Conservation (phyloP, 2,329 filamentous ascomycete species). For the Phyllosticta citriasiana region DNA sequence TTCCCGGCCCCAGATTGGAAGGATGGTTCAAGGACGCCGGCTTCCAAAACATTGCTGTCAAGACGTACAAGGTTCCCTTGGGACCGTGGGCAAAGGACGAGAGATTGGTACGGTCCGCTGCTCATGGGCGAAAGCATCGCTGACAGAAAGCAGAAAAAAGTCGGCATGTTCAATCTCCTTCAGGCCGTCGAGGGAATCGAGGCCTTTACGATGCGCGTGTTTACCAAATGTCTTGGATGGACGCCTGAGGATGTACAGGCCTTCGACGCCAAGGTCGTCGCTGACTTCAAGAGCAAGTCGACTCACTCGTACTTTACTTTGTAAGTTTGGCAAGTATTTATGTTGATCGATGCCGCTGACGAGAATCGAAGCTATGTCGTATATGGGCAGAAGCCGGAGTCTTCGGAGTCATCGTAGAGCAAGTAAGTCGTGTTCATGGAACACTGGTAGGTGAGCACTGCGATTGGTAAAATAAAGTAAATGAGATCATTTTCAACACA, state of each 20-base stretch:
- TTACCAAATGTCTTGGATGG: conserved; percentile 34
- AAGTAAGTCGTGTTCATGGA: no score
- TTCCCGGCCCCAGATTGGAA: conserved; percentile 24
- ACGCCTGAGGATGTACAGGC: conserved; percentile 35
- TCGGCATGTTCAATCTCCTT: conserved; percentile 25
- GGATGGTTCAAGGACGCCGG: conserved; percentile 28
- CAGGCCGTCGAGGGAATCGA: conserved; percentile 34
- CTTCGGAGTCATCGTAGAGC: no score
- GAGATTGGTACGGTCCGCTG: conserved; percentile 11
- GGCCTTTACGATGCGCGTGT: conserved; percentile 32
- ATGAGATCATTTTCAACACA: no score
- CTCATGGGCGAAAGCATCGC: not conserved
- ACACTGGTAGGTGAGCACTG: no score
- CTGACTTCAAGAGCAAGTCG: conserved; percentile 20
- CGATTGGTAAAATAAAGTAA: no score
- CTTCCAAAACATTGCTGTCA: conserved; percentile 33
- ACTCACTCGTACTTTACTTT: conserved; percentile 24
- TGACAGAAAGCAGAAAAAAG: conserved; percentile 13
- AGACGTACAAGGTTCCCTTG: conserved; percentile 20
- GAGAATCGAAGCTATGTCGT: no score
- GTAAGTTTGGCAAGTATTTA: conserved; percentile 12
- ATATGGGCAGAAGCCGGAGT: no score
- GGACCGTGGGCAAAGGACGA: conserved; percentile 18
- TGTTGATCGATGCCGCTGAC: no score
- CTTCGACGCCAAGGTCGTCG: conserved; percentile 22